Evolutionary conservation across 2,329 filamentous ascomycete species (phyloP).

Genomic region (Arthrobotrys entomopaga): DNA sequence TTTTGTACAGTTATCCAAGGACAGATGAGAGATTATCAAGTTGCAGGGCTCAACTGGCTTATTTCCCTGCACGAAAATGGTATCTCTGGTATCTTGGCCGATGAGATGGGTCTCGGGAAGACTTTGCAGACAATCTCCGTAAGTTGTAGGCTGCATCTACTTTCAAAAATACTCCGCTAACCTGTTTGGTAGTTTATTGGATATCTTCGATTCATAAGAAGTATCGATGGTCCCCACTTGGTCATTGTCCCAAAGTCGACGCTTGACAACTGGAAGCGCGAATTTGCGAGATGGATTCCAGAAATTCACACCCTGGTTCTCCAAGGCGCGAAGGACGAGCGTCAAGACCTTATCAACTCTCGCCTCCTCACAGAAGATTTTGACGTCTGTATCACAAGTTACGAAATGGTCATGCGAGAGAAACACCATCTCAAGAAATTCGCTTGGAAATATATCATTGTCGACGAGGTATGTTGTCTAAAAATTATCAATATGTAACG

Average conservation of each 20-base stretch:
- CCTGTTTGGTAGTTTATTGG: conserved; percentile 77
- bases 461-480: conserved; percentile 75
- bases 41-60: conserved; percentile 95
- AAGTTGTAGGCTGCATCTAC: conserved; percentile 10
- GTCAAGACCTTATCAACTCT: conserved; percentile 85
- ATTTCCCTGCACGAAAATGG: conserved; percentile 98
- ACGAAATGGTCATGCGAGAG: conserved; percentile 97
- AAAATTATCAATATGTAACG: background rate
- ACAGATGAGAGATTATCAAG: conserved; percentile 94
- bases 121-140: conserved; percentile 91
- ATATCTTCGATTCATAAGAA: conserved; percentile 89
- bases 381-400: conserved; percentile 97
- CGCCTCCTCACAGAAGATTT: conserved; percentile 94
- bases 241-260: conserved; percentile 96
- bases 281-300: conserved; percentile 93
- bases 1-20: conserved; percentile 63
- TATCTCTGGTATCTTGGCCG: conserved; percentile 95
- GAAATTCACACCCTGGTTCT: conserved; percentile 94
- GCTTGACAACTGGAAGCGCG: conserved; percentile 96
- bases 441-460: conserved; percentile 99
- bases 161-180: background rate
- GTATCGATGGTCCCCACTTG: conserved; percentile 88
- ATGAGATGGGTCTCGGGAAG: conserved; percentile 99
- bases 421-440: conserved; percentile 96
- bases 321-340: conserved; percentile 94